phyloP scores from a whole-genome alignment of 768 basidiomycete genomes.

The Leccinellum luteum region DNA sequence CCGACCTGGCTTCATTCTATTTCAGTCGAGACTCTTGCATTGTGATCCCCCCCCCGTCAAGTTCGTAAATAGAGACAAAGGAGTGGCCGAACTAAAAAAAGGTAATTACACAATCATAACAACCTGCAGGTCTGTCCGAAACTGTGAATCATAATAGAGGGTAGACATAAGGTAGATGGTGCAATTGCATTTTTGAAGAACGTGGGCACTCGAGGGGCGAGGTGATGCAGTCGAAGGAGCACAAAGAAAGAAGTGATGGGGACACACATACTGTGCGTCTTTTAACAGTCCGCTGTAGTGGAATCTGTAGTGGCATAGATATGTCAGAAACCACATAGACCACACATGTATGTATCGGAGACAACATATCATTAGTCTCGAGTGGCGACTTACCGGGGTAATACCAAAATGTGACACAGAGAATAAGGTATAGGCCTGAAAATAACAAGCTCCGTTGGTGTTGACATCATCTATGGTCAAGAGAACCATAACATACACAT shows the following conservation, averaged over 20 bases:
- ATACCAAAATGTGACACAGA: slow-evolving; percentile 54
- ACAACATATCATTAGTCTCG: background rate
- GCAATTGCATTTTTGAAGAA: background rate
- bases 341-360: background rate
- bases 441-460: background rate
- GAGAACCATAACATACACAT: slow-evolving; percentile 44
- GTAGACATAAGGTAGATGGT: background rate
- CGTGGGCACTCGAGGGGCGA: background rate
- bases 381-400: slow-evolving; percentile 41
- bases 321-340: slow-evolving; percentile 3
- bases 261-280: background rate
- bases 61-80: background rate
- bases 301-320: background rate
- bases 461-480: too few relatives aligned
- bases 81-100: background rate
- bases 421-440: slow-evolving; percentile 52
- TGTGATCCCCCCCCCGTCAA: background rate
- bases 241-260: background rate
- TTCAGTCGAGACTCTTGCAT: background rate
- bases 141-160: background rate
- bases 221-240: background rate
- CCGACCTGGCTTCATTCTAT: background rate
- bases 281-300: background rate
- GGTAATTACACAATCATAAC: background rate
- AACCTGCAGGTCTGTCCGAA: background rate